Conservation (phyloP, 2,329 filamentous ascomycete species). For the Penicillium griseofulvum region DNA sequence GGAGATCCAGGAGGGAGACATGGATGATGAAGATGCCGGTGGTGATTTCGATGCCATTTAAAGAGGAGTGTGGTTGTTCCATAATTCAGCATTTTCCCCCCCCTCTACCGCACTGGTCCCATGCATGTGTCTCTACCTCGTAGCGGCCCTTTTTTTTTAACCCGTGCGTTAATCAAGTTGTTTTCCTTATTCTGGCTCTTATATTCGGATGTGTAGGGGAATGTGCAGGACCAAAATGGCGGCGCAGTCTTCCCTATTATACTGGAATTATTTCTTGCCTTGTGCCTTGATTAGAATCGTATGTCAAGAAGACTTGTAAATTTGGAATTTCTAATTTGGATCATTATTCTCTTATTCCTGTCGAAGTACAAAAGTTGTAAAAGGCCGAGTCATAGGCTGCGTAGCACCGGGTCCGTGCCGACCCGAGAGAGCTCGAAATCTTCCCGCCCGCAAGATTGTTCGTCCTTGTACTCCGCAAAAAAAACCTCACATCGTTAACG, state of each 20-base stretch:
- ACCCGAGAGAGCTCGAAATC: conserved; percentile 29
- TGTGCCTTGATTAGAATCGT: not conserved
- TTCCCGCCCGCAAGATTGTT: conserved; percentile 21
- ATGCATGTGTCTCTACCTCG: conserved; percentile 17
- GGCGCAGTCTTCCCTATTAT: conserved; percentile 28
- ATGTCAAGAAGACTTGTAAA: not conserved
- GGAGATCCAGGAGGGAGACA: conserved; percentile 96
- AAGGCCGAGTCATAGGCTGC: not conserved
- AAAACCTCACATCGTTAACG: conserved; percentile 3
- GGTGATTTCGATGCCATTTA: conserved; percentile 97
- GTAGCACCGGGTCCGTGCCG: conserved; percentile 24
- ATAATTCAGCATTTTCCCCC: conserved; percentile 20
- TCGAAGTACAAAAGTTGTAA: not conserved
- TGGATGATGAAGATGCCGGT: conserved; percentile 93
- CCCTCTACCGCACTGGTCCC: conserved; percentile 10
- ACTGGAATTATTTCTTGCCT: conserved; percentile 24
- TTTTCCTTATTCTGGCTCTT: conserved; percentile 16
- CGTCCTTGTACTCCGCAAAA: conserved; percentile 8
- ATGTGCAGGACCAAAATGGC: conserved; percentile 27
- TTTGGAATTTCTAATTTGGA: too few relatives aligned
- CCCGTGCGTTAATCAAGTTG: conserved; percentile 29
- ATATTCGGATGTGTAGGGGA: conserved; percentile 27
- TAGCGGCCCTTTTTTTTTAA: conserved; percentile 22
- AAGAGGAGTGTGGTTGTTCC: conserved; percentile 26
- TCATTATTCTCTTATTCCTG: not conserved